Conservation (phyloP, 352 stramenopile species). For the Phytopythium mirpurense region DNA sequence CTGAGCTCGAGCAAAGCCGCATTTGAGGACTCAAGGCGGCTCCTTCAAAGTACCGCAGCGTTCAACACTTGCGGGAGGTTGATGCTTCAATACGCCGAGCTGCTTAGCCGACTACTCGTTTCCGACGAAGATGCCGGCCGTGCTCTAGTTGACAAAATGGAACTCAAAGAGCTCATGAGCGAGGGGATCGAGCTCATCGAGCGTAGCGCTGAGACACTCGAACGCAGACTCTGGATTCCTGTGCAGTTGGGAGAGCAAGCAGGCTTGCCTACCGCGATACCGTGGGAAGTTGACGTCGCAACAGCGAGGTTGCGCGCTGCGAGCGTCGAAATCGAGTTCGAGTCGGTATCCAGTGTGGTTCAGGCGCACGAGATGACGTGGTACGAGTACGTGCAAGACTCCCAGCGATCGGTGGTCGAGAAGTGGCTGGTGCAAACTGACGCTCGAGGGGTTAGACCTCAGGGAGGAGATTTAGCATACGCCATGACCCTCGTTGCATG, state of each 20-base stretch:
- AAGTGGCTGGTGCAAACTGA: constrained; percentile 63
- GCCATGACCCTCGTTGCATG: constrained; percentile 25
- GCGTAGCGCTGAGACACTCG: not conserved
- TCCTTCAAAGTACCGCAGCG: not conserved
- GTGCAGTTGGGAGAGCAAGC: not conserved
- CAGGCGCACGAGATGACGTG: constrained; percentile 59
- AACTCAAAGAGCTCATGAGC: not conserved
- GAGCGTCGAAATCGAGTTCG: constrained; percentile 25
- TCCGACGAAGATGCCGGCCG: not conserved
- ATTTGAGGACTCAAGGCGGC: not conserved
- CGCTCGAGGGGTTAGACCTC: constrained; percentile 7
- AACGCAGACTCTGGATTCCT: not conserved
- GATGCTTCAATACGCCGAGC: not conserved
- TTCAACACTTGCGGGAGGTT: not conserved
- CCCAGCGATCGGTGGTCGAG: constrained; percentile 48
- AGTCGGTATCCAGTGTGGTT: constrained; percentile 22
- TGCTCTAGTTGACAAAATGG: not conserved
- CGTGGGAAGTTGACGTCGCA: constrained; percentile 26
- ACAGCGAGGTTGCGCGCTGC: constrained; percentile 32
- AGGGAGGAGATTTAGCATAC: constrained; percentile 16
- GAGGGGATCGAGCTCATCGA: constrained; percentile 3
- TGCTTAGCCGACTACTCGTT: not conserved
- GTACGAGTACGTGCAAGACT: constrained; percentile 47
- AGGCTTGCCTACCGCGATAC: constrained; percentile 1
- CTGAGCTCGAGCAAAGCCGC: not conserved